Evolutionary conservation across 176 grass and related monocot species (phyloP).

Genomic region (Secale cereale): DNA sequence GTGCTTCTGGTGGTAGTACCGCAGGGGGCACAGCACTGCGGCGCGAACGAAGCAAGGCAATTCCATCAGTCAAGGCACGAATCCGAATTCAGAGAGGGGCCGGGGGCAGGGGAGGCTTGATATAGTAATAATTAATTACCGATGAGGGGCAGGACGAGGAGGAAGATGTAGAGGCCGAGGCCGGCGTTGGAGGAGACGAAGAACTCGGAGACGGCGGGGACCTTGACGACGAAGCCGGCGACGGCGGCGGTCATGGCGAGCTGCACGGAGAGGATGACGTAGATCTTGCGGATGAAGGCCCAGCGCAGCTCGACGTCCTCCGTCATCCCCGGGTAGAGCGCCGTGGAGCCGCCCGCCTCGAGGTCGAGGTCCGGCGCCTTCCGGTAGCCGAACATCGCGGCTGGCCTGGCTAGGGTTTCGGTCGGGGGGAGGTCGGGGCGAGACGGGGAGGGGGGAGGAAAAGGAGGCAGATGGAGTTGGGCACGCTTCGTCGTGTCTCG

Average conservation of each 20-base stretch:
- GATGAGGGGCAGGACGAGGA: conserved; percentile 66
- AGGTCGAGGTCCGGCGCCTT: conserved; percentile 60
- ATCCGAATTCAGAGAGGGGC: background rate
- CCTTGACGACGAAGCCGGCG: conserved; percentile 59
- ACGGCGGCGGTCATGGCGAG: conserved; percentile 73
- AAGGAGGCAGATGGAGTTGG: background rate
- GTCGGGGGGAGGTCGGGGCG: background rate
- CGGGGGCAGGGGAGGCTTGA: background rate
- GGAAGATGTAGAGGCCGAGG: conserved; percentile 61
- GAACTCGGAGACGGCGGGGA: conserved; percentile 63
- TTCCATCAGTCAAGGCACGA: background rate
- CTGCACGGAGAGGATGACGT: conserved; percentile 70
- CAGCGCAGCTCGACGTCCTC: conserved; percentile 84
- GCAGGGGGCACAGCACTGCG: conserved; percentile 63
- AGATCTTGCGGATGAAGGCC: conserved; percentile 93
- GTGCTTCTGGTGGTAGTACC: conserved; percentile 66
- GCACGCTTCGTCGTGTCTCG: background rate
- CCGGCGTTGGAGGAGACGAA: conserved; percentile 77
- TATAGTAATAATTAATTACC: background rate
- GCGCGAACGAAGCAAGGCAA: background rate
- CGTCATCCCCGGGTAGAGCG: conserved; percentile 72
- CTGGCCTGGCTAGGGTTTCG: conserved; percentile 28
- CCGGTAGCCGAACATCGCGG: conserved; percentile 31
- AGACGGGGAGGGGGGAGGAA: background rate
- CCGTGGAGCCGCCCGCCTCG: conserved; percentile 35